Conservation (phyloP, 495 filamentous ascomycete genomes). For the Neurospora pannonica region DNA sequence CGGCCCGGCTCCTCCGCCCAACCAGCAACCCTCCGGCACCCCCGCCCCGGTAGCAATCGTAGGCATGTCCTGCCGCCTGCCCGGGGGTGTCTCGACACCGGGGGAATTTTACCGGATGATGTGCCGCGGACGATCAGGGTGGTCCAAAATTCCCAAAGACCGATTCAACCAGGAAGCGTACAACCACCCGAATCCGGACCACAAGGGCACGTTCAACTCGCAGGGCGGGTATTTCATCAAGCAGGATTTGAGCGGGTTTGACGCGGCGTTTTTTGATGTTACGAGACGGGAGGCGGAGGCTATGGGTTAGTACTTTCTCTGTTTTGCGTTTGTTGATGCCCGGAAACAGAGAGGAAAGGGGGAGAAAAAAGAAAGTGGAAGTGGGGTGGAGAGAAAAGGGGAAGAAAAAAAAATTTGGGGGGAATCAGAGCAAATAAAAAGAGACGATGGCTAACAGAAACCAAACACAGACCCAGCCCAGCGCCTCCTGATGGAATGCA, state of each 20-base stretch:
- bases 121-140: constrained; percentile 25
- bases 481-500: constrained; percentile 44
- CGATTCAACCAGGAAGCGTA: constrained; percentile 60
- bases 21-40: constrained; percentile 14
- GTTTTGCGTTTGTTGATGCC: neutral
- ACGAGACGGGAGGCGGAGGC: constrained; percentile 37
- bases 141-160: constrained; percentile 47
- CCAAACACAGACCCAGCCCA: constrained; percentile 42
- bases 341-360: neutral
- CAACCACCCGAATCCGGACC: constrained; percentile 49
- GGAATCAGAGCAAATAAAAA: neutral
- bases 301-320: constrained; percentile 25
- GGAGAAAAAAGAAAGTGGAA: neutral
- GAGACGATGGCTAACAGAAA: neutral
- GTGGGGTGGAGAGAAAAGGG: neutral
- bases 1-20: constrained; percentile 6
- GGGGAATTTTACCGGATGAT: constrained; percentile 40
- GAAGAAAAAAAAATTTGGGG: neutral
- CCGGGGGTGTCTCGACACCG: constrained; percentile 32
- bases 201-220: constrained; percentile 33
- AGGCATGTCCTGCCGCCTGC: constrained; percentile 40
- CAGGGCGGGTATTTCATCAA: constrained; percentile 46
- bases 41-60: constrained; percentile 29
- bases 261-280: constrained; percentile 45
- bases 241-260: constrained; percentile 38